phyloP scores from a whole-genome alignment of 2,329 filamentous ascomycete genomes.

The Blumeriella jaapii region DNA sequence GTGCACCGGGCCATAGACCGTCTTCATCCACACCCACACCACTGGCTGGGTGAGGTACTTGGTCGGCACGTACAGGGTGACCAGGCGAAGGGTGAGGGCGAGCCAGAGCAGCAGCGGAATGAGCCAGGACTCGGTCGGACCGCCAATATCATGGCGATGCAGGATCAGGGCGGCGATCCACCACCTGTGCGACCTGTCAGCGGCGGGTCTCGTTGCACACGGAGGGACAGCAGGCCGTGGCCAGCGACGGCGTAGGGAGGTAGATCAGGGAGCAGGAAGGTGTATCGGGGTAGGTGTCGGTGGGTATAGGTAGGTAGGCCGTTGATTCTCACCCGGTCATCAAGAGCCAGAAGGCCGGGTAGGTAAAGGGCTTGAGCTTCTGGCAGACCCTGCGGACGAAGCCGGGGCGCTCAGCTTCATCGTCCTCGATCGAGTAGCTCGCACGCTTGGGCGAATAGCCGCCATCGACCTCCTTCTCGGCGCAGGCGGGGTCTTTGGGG shows the following conservation, averaged over 20 bases:
- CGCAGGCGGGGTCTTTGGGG: background rate
- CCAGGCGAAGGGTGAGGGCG: constrained; percentile 56
- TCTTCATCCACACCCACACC: constrained; percentile 55
- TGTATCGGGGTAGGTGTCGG: background rate
- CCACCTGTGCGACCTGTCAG: constrained; percentile 13
- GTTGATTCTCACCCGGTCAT: constrained; percentile 8
- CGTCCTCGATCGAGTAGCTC: constrained; percentile 4
- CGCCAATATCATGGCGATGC: constrained; percentile 57
- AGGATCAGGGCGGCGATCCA: constrained; percentile 57
- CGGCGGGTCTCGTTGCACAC: constrained; percentile 3
- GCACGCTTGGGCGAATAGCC: too few species aligned
- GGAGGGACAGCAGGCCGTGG: background rate
- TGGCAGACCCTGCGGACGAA: background rate
- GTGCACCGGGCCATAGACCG: constrained; percentile 44
- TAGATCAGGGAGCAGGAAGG: too few species aligned
- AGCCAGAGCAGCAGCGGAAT: constrained; percentile 77
- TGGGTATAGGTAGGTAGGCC: background rate
- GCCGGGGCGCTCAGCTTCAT: background rate
- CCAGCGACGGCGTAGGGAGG: too few species aligned
- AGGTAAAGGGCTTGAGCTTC: constrained; percentile 1
- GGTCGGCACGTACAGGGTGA: constrained; percentile 64
- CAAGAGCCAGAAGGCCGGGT: constrained; percentile 4
- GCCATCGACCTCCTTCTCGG: constrained; percentile 9
- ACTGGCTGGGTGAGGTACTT: constrained; percentile 55
- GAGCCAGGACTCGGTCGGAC: constrained; percentile 42